These are phyloP conservation scores for Cordyceps sp. DNA, from an alignment of 2,329 filamentous ascomycete genomes.

Conservation along the genomic window DNA sequence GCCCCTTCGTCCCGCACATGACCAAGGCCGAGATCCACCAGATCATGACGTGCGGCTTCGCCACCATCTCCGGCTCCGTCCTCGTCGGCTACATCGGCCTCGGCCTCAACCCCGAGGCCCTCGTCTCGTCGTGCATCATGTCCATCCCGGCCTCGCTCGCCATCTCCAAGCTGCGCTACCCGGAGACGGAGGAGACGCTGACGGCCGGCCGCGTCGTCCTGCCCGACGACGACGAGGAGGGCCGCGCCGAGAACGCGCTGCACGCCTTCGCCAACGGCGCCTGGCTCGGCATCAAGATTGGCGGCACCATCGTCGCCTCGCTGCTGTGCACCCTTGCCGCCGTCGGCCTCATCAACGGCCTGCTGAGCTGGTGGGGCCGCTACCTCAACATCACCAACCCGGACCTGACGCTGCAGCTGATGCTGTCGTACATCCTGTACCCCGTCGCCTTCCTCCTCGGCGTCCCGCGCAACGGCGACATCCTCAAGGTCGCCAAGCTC, in stretches of 20 bases:
- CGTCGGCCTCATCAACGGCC: conserved; percentile 55
- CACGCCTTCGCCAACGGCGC: conserved; percentile 76
- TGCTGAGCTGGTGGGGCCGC: conserved; percentile 69
- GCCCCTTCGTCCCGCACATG: conserved; percentile 70
- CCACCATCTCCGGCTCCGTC: conserved; percentile 79
- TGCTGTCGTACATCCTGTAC: conserved; percentile 64
- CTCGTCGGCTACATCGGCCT: conserved; percentile 73
- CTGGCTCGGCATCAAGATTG: conserved; percentile 76
- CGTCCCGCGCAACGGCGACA: conserved; percentile 43
- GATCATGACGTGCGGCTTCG: conserved; percentile 83
- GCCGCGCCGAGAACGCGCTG: conserved; percentile 62
- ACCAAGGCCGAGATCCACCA: conserved; percentile 83
- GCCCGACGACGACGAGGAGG: conserved; percentile 62
- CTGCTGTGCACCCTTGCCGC: conserved; percentile 74
- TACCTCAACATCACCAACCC: conserved; percentile 60
- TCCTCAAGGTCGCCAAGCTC: conserved; percentile 59
- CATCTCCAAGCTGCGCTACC: conserved; percentile 77
- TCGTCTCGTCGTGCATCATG: conserved; percentile 91
- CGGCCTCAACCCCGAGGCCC: conserved; percentile 67
- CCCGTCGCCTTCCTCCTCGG: conserved; percentile 70
- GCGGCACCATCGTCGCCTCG: conserved; percentile 62
- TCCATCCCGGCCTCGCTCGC: conserved; percentile 83
- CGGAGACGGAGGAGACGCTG: conserved; percentile 72
- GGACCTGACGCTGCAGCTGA: conserved; percentile 52
- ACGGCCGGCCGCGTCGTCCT: conserved; percentile 70